Conservation (phyloP, 441 rosid genomes). For the Populus hybrid region DNA sequence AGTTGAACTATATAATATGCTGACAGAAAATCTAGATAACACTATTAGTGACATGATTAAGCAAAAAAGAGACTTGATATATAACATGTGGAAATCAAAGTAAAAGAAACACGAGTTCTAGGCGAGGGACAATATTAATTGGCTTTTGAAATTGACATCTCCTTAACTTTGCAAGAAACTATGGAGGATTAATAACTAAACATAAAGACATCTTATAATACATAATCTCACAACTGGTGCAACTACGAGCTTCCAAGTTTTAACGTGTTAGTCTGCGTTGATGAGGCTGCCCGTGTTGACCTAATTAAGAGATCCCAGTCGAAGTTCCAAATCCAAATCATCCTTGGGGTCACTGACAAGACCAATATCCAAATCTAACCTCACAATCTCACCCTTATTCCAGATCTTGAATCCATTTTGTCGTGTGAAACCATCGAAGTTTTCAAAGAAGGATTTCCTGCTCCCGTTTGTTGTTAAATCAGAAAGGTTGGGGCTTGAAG, state of each 20-base stretch:
- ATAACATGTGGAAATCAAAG: background rate
- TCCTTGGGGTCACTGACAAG: constrained; percentile 45
- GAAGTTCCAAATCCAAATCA: constrained; percentile 87
- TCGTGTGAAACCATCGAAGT: constrained; percentile 8
- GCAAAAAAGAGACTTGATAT: background rate
- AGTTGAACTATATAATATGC: too few species aligned
- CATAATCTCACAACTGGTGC: constrained; percentile 16
- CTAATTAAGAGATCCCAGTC: constrained; percentile 60
- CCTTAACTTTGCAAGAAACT: background rate
- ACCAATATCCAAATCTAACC: constrained; percentile 76
- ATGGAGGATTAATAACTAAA: background rate
- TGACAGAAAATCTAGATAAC: too few species aligned
- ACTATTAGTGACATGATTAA: too few species aligned
- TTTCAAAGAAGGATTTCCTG: constrained; percentile 21
- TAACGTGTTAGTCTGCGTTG: constrained; percentile 1
- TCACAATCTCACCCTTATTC: constrained; percentile 43
- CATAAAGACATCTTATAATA: background rate
- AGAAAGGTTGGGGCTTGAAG: constrained; percentile 27
- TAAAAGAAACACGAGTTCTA: background rate
- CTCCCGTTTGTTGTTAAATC: constrained; percentile 18
- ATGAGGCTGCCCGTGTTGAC: constrained; percentile 1
- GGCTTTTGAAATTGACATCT: background rate
- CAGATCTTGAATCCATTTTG: constrained; percentile 35
- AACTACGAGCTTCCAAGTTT: constrained; percentile 8
- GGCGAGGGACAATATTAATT: too few species aligned